Base-by-base conservation (phyloP, 495 filamentous ascomycete genomes). In the Antarctomyces pellizariae region DNA sequence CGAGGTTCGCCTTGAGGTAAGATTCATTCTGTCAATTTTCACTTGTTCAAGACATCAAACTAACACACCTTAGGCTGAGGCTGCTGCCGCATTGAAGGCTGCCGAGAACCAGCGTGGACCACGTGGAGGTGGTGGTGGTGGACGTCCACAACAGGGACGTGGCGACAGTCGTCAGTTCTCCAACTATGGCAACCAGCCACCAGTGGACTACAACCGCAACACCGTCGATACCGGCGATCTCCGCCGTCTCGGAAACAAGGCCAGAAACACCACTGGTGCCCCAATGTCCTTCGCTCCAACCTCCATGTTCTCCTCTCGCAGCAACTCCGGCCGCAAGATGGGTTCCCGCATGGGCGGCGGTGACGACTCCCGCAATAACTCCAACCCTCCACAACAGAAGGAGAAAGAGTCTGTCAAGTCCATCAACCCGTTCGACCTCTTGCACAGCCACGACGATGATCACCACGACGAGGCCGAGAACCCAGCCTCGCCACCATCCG, bases 151-250 rank as follows among this genome's bases (percentile, higher is more conserved):
- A 18, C 53, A 68, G 38, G 84, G 84, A 28, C 78, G 86, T 42
- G 79, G 79, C 34, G 83, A 93, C 50, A 67, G 71, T 24, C 67
- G 89, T 25, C 69, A 70, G 35, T 84, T 77, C 55, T 76, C 72
- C 4, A 52, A 55, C 22, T 66, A 62, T 38, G 57, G 53, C 33
- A 58, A 60, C 36, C 67, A 70, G 46, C 68, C 68, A 1, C 62
- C 63, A 4, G 42, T 46, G 11, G 73, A 79, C 39, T 75, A 67
- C 38, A 56, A 64, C 16, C 64, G 63, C 35, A 90, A 77, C 52
- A 72, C 71, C 33, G 71, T 97, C 34, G 76, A 72, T 25, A 75
- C 75, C 48, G 80, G 91, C 33, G 86, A 97, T 43, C 67, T 97
- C 11, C 65, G 74, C 24, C 75, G 71, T 44, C 62, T 97, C 15